phyloP scores from a whole-genome alignment of 345 rosid species.

The Eucalyptus leucophloia region DNA sequence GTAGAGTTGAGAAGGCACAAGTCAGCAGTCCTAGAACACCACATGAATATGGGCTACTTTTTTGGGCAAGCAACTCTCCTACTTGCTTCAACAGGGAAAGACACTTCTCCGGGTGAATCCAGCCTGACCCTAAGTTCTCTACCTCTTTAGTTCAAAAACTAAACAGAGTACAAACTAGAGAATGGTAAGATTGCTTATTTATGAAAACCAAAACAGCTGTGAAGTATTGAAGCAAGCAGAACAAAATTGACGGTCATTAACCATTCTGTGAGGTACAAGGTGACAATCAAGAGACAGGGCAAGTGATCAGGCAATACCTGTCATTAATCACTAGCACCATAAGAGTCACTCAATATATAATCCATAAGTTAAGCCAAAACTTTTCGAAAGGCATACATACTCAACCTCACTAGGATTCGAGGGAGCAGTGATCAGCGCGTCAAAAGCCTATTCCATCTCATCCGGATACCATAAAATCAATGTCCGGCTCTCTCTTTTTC shows the following conservation, averaged over 20 bases:
- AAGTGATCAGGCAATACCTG: not conserved
- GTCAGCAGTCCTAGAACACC: not conserved
- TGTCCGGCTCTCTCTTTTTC: not conserved
- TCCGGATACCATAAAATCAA: not conserved
- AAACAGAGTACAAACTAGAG: not conserved
- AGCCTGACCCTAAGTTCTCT: not conserved
- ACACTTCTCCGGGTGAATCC: not conserved
- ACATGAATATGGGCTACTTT: not conserved
- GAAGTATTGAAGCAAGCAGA: not conserved
- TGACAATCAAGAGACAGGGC: not conserved
- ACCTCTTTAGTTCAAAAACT: not conserved
- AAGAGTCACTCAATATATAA: not conserved
- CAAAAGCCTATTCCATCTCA: not conserved
- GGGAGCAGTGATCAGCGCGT: not conserved
- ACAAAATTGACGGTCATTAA: not conserved
- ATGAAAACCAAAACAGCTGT: not conserved
- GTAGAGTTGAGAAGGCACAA: not conserved
- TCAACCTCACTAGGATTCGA: not conserved
- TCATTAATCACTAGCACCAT: not conserved
- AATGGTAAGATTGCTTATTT: not conserved
- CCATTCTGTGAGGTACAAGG: not conserved
- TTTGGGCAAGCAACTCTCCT: not conserved
- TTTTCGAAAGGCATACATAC: not conserved
- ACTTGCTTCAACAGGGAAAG: not conserved
- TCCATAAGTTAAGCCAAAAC: not conserved